Evolutionary conservation across 2,329 filamentous ascomycete genomes (phyloP).

Genomic region (Penicillium vulpinum): DNA sequence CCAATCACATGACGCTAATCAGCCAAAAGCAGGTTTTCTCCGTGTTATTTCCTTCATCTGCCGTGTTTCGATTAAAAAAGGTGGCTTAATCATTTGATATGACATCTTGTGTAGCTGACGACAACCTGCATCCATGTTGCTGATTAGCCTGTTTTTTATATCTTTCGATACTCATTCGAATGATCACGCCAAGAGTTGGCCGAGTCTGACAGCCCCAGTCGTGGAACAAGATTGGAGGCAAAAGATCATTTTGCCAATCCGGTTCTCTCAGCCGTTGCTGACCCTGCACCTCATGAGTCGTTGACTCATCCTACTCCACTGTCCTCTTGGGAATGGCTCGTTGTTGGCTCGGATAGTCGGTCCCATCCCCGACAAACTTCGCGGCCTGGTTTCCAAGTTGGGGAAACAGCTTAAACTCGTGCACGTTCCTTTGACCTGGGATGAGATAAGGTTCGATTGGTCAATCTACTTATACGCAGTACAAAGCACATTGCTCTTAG

Average conservation of each 20-base stretch:
- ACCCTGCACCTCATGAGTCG: neutral
- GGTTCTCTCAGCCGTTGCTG: neutral
- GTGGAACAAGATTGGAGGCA: neutral
- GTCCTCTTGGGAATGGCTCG: neutral
- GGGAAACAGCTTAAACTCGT: neutral
- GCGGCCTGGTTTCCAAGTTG: neutral
- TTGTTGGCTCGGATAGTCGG: slow-evolving; percentile 1
- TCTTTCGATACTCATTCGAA: neutral
- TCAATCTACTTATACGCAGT: neutral
- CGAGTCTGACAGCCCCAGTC: neutral
- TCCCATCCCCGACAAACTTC: neutral
- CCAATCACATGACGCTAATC: slow-evolving; percentile 17
- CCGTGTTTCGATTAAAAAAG: neutral
- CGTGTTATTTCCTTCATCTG: neutral
- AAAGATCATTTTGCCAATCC: neutral
- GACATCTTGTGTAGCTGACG: neutral
- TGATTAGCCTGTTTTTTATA: neutral
- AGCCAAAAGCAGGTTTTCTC: slow-evolving; percentile 26
- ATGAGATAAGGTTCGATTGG: neutral
- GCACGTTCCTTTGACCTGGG: neutral
- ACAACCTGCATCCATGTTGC: neutral
- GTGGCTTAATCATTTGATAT: slow-evolving; percentile 1
- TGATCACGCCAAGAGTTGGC: neutral
- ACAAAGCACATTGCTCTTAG: neutral
- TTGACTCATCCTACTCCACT: slow-evolving; percentile 5